Evolutionary conservation across 768 basidiomycete genomes (phyloP).

Genomic region (Rhodosporidiobolus sp.): DNA sequence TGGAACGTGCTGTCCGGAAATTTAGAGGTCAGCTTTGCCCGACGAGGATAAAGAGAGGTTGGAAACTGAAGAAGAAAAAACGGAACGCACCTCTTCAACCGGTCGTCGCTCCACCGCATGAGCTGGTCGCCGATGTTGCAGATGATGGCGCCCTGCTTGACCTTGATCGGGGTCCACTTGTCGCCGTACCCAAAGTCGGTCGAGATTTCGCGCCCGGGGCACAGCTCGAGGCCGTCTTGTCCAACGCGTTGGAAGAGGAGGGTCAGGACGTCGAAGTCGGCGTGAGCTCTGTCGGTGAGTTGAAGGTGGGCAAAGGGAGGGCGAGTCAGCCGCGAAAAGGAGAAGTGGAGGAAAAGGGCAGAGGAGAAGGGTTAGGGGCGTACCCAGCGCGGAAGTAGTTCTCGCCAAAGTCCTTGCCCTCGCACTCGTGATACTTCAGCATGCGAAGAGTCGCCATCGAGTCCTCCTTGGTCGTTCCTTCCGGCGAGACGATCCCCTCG

Average conservation of each 20-base stretch:
- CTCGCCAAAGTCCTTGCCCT: conserved; percentile 40
- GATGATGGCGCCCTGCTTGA: conserved; percentile 43
- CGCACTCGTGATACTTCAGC: conserved; percentile 44
- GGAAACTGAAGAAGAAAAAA: background rate
- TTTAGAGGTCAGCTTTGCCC: too few relatives aligned
- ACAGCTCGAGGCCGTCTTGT: conserved; percentile 46
- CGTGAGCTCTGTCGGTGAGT: conserved; percentile 2
- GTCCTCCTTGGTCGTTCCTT: conserved; percentile 38
- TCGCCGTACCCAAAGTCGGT: conserved; percentile 45
- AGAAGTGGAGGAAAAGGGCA: background rate
- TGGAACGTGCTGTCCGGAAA: conserved; percentile 44
- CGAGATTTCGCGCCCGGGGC: conserved; percentile 43
- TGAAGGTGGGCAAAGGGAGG: background rate
- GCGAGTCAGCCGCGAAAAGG: background rate
- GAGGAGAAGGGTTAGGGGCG: background rate
- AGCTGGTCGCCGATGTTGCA: conserved; percentile 45
- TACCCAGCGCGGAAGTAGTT: conserved; percentile 44
- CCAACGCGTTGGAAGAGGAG: conserved; percentile 46
- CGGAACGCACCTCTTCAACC: conserved; percentile 41
- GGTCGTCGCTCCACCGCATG: conserved; percentile 45
- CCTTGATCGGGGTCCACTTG: conserved; percentile 40
- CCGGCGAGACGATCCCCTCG: conserved; percentile 36
- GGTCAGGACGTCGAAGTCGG: conserved; percentile 44
- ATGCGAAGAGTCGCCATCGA: conserved; percentile 42
- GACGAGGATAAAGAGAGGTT: too few relatives aligned